Base-by-base conservation (phyloP, 768 basidiomycete genomes). In the Rhizopogon vulgaris region DNA sequence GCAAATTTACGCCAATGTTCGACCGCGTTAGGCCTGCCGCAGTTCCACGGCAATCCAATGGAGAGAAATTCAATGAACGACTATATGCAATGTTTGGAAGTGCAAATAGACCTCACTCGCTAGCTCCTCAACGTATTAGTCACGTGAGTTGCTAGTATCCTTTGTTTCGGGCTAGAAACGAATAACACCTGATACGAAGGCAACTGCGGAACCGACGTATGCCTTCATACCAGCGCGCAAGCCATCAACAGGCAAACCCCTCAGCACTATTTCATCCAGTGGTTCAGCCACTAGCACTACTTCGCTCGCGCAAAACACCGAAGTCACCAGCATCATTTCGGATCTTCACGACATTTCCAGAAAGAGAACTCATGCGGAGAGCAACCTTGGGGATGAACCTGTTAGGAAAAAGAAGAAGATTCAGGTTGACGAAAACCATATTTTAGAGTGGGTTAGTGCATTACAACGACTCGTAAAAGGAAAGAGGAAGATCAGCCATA, bases 381-480 rank as follows among this genome's bases (percentile, higher is more conserved):
- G 30, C 14, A 2, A 22, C 30, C 30, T 34, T 5, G 14, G 1
- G 14, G 18, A 46, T 9, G 43, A 46, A 46, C 43, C 30, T 32
- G 12, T 22, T 18, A 30, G 18, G 14, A 49, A 54, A 34, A 50
- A 30, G 22, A 18, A 39, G 2, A 27, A 38, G 3, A 24, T 48
- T 4, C 48, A 37, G 1, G 15, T 43, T 12, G 2, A 11, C 24
- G 56, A 55, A 34, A 57, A 57, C 17, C 53, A 54, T 43, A 24
- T 64, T 0, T n/a, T 15, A 0, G 9, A 24, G 25, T 67, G 66
- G 66, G 51, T 59, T n/a, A 0, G 25, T 4, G 56, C 52, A 12
- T 38, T 67, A 30, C 66, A 67, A n/a, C 65, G 67, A 40, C 67
- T 67, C 41, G 22, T 67, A 52, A 67, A 68, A 48, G 67, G 53